Evolutionary conservation across 768 basidiomycete species (phyloP), one percentile per base, ranked within the genome.

Genomic region (Hirschioporus abietinus): DNA sequence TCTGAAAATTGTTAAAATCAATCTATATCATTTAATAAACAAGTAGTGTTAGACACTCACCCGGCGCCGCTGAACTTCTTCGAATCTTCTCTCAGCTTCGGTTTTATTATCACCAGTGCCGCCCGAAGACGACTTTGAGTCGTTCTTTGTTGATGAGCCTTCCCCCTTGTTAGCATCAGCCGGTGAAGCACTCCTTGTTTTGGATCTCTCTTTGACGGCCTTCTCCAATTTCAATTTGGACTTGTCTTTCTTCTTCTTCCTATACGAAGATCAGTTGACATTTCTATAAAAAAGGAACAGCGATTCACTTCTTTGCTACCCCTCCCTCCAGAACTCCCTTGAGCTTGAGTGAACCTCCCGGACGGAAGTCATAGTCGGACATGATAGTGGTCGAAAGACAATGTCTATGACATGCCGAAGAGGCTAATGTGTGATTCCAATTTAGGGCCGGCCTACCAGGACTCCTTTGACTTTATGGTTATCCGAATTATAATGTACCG

Each of bases 291-390:
- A 52, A 8, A 69, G 52, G 24, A 67, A 66, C 35, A 66, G 23
- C 66, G 1, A 76, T 86, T 69, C 70, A 93, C 93, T 94, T 95
- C 78, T 95, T 95, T 60, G 88, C 87, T 66, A 90, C 83, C 2
- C 91, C 90, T 66, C 91, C 92, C 70, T 91, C 92, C 27, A 81
- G 81, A 35, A 89, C 88, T 36, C 85, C 87, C 80, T 95, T 96
- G 73, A 96, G 84, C 77, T 94, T 96, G 75, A 96, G 90, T 70
- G 92, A 88, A 74, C 94, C 93, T 62, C 92, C 91, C 65, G 92
- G 88, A 75, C 88, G 88, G 78, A 91, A 82, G 79, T 91, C 87
- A 78, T 96, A 95, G 77, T 91, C 92, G 66, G 89, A 88, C 90
- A 93, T 93, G 78, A 34, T 42, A 64, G 64, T 61, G 52, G 64